Percentiles rank a stretch among this genome's conserved stretches.
phyloP scores from a whole-genome alignment of 441 rosid species.

The Euphorbia corollata region DNA sequence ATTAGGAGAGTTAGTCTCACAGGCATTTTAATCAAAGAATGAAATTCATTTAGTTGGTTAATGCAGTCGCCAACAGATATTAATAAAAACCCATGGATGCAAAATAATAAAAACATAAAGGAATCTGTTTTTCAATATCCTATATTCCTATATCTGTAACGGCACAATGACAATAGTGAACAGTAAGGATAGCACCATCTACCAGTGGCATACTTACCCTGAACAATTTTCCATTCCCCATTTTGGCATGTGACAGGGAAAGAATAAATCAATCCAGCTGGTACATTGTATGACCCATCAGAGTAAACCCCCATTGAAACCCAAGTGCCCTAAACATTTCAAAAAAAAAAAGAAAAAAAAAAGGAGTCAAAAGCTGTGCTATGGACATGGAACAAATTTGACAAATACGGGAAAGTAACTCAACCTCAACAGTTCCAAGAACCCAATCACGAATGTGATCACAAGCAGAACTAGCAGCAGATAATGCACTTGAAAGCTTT shows the following conservation, averaged over 20 bases:
- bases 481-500: conserved; percentile 69
- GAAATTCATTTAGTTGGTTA: neutral
- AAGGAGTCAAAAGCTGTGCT: neutral
- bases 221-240: conserved; percentile 86
- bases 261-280: conserved; percentile 80
- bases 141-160: too few relatives aligned
- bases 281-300: conserved; percentile 83
- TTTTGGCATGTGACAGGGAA: conserved; percentile 68
- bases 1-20: neutral
- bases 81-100: neutral
- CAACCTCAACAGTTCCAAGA: too few relatives aligned
- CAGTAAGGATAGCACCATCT: too few relatives aligned
- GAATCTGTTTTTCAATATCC: too few relatives aligned
- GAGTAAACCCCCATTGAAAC: conserved; percentile 92
- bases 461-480: conserved; percentile 93
- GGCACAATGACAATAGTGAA: too few relatives aligned
- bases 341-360: conserved; percentile 13
- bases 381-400: neutral
- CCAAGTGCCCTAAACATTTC: conserved; percentile 55
- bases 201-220: conserved; percentile 40
- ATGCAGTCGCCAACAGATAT: neutral
- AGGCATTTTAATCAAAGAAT: neutral
- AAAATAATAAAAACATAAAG: neutral
- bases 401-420: neutral
- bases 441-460: conserved; percentile 94